A percentile compares a stretch with the other conserved stretches of the same genome.
Evolutionary conservation across 768 basidiomycete species (phyloP).

Genomic region (Tephrocybe sp.): DNA sequence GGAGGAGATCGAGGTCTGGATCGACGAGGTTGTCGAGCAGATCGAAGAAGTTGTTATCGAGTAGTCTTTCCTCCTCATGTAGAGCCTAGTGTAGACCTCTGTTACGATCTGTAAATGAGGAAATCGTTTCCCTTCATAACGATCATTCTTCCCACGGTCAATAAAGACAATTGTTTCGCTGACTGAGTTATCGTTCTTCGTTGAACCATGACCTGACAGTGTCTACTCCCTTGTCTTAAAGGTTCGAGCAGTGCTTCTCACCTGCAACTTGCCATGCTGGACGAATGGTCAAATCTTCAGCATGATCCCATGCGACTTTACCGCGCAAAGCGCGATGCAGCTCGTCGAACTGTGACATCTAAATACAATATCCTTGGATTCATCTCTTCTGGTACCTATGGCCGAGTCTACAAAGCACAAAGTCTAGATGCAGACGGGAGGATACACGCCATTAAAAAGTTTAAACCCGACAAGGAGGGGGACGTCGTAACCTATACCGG

Average conservation of each 20-base stretch:
- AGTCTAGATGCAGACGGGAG: slow-evolving; percentile 66
- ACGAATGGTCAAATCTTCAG: slow-evolving; percentile 45
- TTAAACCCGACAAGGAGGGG: slow-evolving; percentile 99
- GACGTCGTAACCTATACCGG: slow-evolving; percentile 95
- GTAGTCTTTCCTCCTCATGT: not conserved
- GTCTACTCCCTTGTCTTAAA: not conserved
- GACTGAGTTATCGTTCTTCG: not conserved
- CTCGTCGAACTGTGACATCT: slow-evolving; percentile 65
- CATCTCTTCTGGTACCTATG: slow-evolving; percentile 98
- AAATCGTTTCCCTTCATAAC: not conserved
- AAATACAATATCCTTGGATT: slow-evolving; percentile 95
- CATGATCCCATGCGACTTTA: slow-evolving; percentile 87
- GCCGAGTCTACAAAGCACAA: slow-evolving; percentile 96
- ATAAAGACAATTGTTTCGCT: not conserved
- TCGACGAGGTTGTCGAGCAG: slow-evolving; percentile 93
- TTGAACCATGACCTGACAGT: slow-evolving; percentile 11
- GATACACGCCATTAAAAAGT: slow-evolving; percentile 97
- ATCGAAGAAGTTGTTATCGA: slow-evolving; percentile 65
- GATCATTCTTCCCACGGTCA: slow-evolving; percentile 13
- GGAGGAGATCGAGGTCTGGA: slow-evolving; percentile 92
- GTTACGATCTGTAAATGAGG: not conserved
- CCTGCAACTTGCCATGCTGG: slow-evolving; percentile 26
- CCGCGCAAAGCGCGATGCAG: slow-evolving; percentile 72
- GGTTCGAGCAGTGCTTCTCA: not conserved
- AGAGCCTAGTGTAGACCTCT: not conserved